Evolutionary conservation across 176 grass and related monocot species (phyloP).

Genomic region (Rhynchospora breviuscula): DNA sequence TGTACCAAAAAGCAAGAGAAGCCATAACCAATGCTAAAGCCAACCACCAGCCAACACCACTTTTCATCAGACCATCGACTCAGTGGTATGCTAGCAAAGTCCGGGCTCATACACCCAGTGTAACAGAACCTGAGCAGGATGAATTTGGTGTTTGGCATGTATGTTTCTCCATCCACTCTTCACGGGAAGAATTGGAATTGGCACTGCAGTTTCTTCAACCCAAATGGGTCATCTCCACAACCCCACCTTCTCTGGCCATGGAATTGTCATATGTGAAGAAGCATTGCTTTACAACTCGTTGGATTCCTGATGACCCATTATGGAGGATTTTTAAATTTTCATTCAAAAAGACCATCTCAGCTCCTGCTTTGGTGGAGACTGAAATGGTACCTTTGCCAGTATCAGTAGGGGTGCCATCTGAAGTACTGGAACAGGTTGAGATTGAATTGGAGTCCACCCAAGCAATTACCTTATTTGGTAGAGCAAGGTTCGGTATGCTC

Average conservation of each 20-base stretch:
- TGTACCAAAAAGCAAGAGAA: constrained; percentile 52
- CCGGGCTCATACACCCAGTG: constrained; percentile 31
- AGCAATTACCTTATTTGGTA: constrained; percentile 77
- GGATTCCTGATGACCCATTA: constrained; percentile 57
- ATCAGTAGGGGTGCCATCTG: constrained; percentile 32
- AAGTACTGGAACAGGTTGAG: constrained; percentile 36
- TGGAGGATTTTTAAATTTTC: constrained; percentile 70
- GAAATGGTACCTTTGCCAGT: constrained; percentile 7
- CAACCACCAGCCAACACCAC: constrained; percentile 52
- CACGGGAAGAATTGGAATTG: constrained; percentile 65
- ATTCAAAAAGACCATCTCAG: constrained; percentile 26
- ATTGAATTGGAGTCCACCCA: constrained; percentile 42
- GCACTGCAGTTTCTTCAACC: constrained; percentile 72
- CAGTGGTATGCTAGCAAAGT: constrained; percentile 69
- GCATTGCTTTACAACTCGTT: constrained; percentile 58
- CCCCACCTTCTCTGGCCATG: constrained; percentile 66
- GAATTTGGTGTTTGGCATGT: constrained; percentile 75
- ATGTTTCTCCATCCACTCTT: constrained; percentile 92
- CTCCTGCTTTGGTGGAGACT: constrained; percentile 16
- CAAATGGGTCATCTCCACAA: constrained; percentile 87
- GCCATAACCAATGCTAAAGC: constrained; percentile 40
- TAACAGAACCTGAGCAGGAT: constrained; percentile 62
- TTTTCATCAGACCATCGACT: constrained; percentile 76
- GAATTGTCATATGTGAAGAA: constrained; percentile 82
- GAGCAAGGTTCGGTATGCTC: constrained; percentile 59